Evolutionary conservation across 2,329 filamentous ascomycete species (phyloP), one percentile per base, ranked within the genome.

Genomic region (Balansia obtecta): DNA sequence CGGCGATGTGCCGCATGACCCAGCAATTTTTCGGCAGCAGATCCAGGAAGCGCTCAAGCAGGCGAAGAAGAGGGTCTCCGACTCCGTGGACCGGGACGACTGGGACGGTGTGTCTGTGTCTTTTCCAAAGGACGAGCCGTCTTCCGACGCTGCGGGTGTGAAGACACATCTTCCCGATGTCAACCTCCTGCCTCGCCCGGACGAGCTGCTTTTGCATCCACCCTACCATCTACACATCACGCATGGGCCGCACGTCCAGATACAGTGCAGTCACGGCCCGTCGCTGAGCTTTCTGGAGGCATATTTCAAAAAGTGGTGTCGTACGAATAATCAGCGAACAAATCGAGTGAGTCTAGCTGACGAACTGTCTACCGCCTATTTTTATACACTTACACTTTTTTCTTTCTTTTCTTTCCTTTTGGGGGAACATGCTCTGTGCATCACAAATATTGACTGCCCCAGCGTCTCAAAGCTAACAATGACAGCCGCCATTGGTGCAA

Each of bases 251-350:
- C 57, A 56, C 20, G 63, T 76, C 10, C 66, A 70, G 45, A 59
- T 77, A 11, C 67, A 74, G 46, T 66, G 69, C 47, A 76, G 71
- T 46, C 75, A 78, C 57, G 68, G 67, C 40, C 66, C 67, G 4
- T 72, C 70, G 0, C 57, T 76, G 30, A 61, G 71, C 48, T 59
- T 75, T 15, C 56, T 77, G 7, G 62, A 65, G 3, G 66, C 68
- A 1, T 77, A 77, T 51, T 57, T 77, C 2, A 68, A 67, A 58
- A 68, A 67, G 37, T 76, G 73, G 72, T 71, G 68, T 44, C 65
- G 68, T 40, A 60, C 65, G 9, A 74, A 76, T 49, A 63, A 68
- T 45, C 62, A 66, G 8, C 58, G 68, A 27, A 60, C 57, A 11
- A 58, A 61, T 33, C 65, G 61, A 53, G 68, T 69, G 50, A 54